Conservation (phyloP, 768 basidiomycete species). For the Pholiota conissans region DNA sequence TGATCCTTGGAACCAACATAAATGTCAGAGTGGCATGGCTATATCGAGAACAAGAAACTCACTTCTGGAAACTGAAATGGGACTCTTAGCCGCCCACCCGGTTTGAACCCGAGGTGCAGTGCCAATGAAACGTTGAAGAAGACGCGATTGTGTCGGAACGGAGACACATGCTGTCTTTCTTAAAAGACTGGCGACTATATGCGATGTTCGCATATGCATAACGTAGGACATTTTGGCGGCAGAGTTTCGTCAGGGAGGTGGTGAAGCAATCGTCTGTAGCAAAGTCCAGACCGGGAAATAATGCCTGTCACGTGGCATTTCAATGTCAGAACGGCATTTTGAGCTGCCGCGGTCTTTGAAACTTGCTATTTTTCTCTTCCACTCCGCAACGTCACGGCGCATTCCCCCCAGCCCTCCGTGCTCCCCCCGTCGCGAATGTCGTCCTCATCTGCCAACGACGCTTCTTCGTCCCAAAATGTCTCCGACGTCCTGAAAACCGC, state of each 20-base stretch:
- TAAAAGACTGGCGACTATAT: neutral
- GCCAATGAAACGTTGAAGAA: neutral
- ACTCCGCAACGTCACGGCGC: constrained; percentile 15
- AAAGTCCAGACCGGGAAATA: neutral
- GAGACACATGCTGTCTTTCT: neutral
- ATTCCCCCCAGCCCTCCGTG: constrained; percentile 17
- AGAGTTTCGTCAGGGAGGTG: neutral
- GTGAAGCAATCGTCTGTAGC: neutral
- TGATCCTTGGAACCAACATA: constrained; percentile 62
- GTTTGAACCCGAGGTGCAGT: constrained; percentile 13
- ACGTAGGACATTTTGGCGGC: neutral
- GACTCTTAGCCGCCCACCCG: neutral
- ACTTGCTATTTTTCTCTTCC: constrained; percentile 20
- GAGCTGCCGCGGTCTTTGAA: constrained; percentile 24
- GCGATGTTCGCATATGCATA: neutral
- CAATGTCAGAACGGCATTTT: constrained; percentile 6
- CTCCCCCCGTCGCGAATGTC: constrained; percentile 27
- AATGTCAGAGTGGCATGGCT: constrained; percentile 4
- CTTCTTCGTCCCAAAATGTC: constrained; percentile 47
- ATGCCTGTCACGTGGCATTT: constrained; percentile 23
- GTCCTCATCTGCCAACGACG: constrained; percentile 25
- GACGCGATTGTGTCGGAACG: neutral
- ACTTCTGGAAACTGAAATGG: neutral
- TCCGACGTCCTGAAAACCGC: constrained; percentile 47
- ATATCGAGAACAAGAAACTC: neutral